Evolutionary conservation across 1,284 basidiomycete genomes (phyloP).

Genomic region (Trichosporon asahii): DNA sequence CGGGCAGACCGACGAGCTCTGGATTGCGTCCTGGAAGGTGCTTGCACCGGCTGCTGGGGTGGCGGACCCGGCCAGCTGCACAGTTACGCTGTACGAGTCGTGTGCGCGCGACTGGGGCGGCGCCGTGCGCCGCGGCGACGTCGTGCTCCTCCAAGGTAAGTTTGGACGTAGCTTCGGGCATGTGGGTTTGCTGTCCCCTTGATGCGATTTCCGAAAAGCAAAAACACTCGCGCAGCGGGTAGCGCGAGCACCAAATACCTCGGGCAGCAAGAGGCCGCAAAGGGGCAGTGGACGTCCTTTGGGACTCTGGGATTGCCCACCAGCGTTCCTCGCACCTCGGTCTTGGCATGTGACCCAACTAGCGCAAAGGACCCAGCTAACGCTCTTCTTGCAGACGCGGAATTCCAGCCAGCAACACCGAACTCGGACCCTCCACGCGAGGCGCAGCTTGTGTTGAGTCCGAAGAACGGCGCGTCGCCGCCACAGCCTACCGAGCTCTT

Average conservation of each 20-base stretch:
- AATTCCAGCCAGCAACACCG: slow-evolving; percentile 23
- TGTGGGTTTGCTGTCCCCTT: too few species aligned
- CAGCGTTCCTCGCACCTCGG: too few species aligned
- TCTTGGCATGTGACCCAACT: too few species aligned
- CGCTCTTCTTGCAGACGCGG: slow-evolving; percentile 31
- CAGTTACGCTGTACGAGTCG: slow-evolving; percentile 40
- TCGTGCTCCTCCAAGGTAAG: slow-evolving; percentile 42
- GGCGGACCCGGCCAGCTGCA: slow-evolving; percentile 27
- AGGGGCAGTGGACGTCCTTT: too few species aligned
- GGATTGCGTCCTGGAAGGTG: slow-evolving; percentile 41
- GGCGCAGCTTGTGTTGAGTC: slow-evolving; percentile 32
- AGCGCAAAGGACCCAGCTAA: too few species aligned
- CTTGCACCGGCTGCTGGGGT: slow-evolving; percentile 20
- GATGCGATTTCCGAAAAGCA: too few species aligned
- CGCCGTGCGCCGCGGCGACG: slow-evolving; percentile 39
- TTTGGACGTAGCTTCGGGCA: not conserved
- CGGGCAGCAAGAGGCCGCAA: too few species aligned
- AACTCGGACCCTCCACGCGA: slow-evolving; percentile 19
- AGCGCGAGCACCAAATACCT: too few species aligned
- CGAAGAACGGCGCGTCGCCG: not conserved
- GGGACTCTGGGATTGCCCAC: too few species aligned
- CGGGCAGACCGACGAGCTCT: slow-evolving; percentile 27
- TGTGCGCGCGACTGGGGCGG: slow-evolving; percentile 38
- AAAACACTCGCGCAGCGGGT: too few species aligned
- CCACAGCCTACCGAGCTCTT: slow-evolving; percentile 35